phyloP scores from a whole-genome alignment of 2,329 filamentous ascomycete genomes.

The Stemphylium beticola region DNA sequence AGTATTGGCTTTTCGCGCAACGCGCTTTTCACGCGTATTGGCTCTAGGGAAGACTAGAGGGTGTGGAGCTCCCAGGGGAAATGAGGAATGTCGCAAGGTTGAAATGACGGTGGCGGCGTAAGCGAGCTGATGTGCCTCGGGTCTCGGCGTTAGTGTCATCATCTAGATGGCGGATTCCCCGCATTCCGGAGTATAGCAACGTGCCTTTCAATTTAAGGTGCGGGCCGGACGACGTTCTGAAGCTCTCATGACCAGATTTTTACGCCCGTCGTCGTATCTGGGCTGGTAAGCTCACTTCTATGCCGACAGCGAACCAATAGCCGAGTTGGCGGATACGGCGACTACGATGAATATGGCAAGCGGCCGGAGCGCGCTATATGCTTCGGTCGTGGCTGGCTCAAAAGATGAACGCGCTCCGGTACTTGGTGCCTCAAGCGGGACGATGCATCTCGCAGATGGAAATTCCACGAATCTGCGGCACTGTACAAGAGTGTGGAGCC shows the following conservation, averaged over 20 bases:
- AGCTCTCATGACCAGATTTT: conserved; percentile 10
- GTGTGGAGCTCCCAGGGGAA: conserved; percentile 11
- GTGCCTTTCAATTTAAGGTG: conserved; percentile 10
- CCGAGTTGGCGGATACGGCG: neutral
- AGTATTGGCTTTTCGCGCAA: neutral
- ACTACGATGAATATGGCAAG: conserved; percentile 10
- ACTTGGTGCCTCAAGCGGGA: neutral
- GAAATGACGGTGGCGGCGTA: conserved; percentile 8
- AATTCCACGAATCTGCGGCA: conserved; percentile 12
- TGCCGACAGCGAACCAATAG: conserved; percentile 18
- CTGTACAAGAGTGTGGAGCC: neutral
- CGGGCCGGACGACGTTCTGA: conserved; percentile 10
- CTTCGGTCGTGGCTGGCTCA: neutral
- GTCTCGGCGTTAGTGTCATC: neutral
- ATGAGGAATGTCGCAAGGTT: conserved; percentile 13
- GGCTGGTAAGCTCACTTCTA: neutral
- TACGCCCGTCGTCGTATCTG: neutral
- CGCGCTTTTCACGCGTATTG: conserved; percentile 3
- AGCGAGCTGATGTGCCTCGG: conserved; percentile 7
- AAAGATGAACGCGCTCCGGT: neutral
- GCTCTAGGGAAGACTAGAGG: conserved; percentile 8
- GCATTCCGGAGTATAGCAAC: conserved; percentile 4
- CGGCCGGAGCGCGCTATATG: conserved; percentile 1
- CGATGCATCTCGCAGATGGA: neutral
- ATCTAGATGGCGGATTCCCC: conserved; percentile 3